Evolutionary conservation across 148 eudicot genomes (phyloP).

Genomic region (Bassia scoparia): DNA sequence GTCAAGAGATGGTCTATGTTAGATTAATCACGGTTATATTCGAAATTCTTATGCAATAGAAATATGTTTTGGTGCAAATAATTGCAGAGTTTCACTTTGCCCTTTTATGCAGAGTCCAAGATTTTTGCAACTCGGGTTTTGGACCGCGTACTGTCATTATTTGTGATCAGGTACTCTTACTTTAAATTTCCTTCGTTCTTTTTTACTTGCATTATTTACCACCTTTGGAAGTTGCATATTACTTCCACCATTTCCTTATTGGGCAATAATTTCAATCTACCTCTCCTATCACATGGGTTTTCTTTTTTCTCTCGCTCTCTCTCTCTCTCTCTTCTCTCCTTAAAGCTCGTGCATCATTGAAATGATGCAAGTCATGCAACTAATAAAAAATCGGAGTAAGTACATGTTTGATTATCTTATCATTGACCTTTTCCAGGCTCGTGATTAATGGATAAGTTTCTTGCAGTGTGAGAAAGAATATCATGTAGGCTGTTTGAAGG

Average conservation of each 20-base stretch:
- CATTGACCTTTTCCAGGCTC: background rate
- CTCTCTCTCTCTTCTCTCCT: too few relatives aligned
- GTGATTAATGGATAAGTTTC: constrained; percentile 4
- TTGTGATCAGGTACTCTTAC: constrained; percentile 68
- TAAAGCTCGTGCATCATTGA: too few relatives aligned
- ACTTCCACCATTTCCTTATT: too few relatives aligned
- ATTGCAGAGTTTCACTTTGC: background rate
- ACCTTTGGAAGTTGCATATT: too few relatives aligned
- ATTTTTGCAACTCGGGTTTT: constrained; percentile 61
- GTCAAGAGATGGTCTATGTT: background rate
- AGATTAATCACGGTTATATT: background rate
- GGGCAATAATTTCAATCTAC: too few relatives aligned
- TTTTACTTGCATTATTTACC: too few relatives aligned
- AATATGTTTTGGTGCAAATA: background rate
- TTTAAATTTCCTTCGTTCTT: too few relatives aligned
- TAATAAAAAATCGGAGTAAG: too few relatives aligned
- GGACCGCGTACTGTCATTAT: constrained; percentile 65
- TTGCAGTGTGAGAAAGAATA: constrained; percentile 76
- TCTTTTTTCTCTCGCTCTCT: too few relatives aligned
- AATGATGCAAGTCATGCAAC: too few relatives aligned
- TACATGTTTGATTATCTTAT: background rate
- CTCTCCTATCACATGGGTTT: too few relatives aligned
- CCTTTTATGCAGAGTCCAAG: constrained; percentile 55
- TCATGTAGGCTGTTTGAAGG: constrained; percentile 73
- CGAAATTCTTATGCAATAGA: background rate